A percentile compares a stretch with the other conserved stretches of the same genome.
Conservation (phyloP, 192 early-diverging fungal genomes). For the Podila horticola region DNA sequence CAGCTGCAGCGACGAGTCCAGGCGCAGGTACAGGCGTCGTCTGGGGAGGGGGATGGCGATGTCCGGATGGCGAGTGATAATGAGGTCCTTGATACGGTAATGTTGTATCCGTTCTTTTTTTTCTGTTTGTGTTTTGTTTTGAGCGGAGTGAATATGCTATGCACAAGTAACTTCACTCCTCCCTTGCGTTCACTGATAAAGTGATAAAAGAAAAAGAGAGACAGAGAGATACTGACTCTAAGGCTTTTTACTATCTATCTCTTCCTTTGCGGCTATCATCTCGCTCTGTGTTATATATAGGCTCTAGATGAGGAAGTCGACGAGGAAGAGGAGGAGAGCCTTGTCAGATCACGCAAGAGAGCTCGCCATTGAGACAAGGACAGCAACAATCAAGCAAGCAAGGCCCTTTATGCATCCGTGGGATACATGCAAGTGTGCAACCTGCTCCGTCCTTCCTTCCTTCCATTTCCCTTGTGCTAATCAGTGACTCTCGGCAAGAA, state of each 20-base stretch:
- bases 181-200: not conserved
- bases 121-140: too few relatives aligned
- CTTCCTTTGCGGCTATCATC: not conserved
- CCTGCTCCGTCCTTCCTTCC: too few relatives aligned
- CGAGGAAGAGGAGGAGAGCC: slow-evolving; percentile 25
- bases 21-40: slow-evolving; percentile 8
- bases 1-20: slow-evolving; percentile 11
- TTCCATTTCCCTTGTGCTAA: too few relatives aligned
- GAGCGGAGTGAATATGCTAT: too few relatives aligned
- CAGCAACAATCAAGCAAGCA: not conserved
- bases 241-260: not conserved
- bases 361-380: slow-evolving; percentile 6
- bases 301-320: slow-evolving; percentile 6
- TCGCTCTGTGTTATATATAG: slow-evolving; percentile 1
- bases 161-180: too few relatives aligned
- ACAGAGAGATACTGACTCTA: not conserved
- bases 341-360: slow-evolving; percentile 33
- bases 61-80: slow-evolving; percentile 13
- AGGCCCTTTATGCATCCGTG: not conserved
- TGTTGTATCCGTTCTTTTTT: too few relatives aligned
- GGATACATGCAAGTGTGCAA: too few relatives aligned
- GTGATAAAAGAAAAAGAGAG: not conserved
- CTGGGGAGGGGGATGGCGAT: slow-evolving; percentile 8
- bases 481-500: not conserved
- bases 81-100: slow-evolving; percentile 15